These are phyloP conservation scores for Rhizopus microsporus DNA, from an alignment of 371 early-diverging fungal species.

Conservation along the genomic window DNA sequence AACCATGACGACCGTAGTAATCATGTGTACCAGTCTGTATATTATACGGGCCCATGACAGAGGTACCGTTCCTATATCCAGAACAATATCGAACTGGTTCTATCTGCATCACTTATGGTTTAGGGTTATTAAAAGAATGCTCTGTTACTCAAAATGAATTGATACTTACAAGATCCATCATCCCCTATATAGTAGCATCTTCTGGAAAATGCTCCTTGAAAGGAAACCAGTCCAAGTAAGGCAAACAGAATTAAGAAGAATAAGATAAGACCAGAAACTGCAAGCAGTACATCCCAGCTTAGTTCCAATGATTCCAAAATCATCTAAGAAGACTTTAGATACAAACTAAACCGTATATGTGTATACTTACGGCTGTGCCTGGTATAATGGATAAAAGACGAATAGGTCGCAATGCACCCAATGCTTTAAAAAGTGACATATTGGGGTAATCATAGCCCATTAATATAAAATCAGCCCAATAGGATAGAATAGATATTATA, in stretches of 20 bases:
- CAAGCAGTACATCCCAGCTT: conserved; percentile 54
- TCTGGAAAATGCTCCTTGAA: conserved; percentile 55
- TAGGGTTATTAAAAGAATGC: not conserved
- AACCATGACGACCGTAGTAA: conserved; percentile 36
- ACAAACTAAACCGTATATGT: not conserved
- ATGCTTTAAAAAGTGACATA: conserved; percentile 56
- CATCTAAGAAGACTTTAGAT: conserved; percentile 25
- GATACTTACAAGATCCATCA: conserved; percentile 34
- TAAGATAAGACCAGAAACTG: conserved; percentile 54
- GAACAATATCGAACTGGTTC: conserved; percentile 55
- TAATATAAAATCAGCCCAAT: conserved; percentile 56
- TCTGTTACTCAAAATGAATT: not conserved
- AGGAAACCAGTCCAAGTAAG: conserved; percentile 55
- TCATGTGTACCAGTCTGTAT: conserved; percentile 33
- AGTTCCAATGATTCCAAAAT: conserved; percentile 58
- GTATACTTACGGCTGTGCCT: conserved; percentile 55
- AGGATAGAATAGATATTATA: conserved; percentile 43
- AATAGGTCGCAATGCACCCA: conserved; percentile 53
- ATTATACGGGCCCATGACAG: conserved; percentile 44
- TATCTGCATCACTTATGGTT: conserved; percentile 35
- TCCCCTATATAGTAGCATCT: conserved; percentile 40
- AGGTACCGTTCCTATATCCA: conserved; percentile 54
- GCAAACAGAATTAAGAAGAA: conserved; percentile 61
- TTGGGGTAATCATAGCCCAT: conserved; percentile 48
- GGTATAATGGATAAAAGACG: conserved; percentile 51